Percentiles rank a stretch among this genome's conserved stretches.
phyloP scores from a whole-genome alignment of 140 eudicot genomes.

The Cichorium intybus region DNA sequence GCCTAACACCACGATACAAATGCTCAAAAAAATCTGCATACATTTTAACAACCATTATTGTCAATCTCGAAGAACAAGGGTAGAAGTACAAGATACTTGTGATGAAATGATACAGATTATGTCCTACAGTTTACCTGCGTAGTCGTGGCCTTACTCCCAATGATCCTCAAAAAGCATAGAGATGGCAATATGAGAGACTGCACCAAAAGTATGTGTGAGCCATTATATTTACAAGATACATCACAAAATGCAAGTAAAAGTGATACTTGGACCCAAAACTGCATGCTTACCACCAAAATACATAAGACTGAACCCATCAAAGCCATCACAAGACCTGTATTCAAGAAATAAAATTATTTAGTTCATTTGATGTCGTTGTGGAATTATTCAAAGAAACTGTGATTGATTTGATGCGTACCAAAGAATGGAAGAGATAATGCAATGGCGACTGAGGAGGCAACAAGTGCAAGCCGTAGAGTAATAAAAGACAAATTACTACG shows the following conservation, averaged over 20 bases:
- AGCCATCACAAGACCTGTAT: constrained; percentile 89
- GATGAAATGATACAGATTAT: background rate
- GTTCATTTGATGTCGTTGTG: background rate
- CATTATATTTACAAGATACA: background rate
- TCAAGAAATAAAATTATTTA: background rate
- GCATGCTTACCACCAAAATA: constrained; percentile 66
- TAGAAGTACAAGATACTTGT: background rate
- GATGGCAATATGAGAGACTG: constrained; percentile 91
- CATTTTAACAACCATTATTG: constrained; percentile 7
- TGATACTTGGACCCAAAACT: constrained; percentile 8
- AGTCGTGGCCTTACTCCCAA: constrained; percentile 67
- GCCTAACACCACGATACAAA: constrained; percentile 45
- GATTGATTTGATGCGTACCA: constrained; percentile 42
- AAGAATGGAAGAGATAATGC: constrained; percentile 90
- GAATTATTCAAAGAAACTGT: background rate
- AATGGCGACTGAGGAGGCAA: constrained; percentile 62
- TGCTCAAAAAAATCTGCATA: constrained; percentile 54
- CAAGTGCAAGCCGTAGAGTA: constrained; percentile 66
- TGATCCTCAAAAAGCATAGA: constrained; percentile 61
- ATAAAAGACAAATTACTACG: constrained; percentile 43
- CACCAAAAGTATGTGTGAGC: constrained; percentile 5
- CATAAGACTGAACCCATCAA: constrained; percentile 87
- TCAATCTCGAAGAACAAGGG: constrained; percentile 4
- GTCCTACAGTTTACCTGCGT: constrained; percentile 51
- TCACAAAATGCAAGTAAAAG: background rate